phyloP scores from a whole-genome alignment of 164 flowering plant genomes.

The Chimonanthus praecox region DNA sequence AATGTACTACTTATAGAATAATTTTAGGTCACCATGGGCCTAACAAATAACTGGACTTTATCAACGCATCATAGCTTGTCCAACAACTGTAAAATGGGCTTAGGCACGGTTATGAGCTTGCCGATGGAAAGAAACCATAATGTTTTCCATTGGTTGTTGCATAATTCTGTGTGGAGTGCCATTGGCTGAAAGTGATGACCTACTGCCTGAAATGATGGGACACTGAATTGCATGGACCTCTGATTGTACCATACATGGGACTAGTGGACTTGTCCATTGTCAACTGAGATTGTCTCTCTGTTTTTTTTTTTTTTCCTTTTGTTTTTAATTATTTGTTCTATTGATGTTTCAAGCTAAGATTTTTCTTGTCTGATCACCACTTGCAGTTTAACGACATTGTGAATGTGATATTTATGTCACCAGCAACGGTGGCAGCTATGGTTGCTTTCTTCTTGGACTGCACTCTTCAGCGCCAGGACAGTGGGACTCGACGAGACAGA shows the following conservation, averaged over 20 bases:
- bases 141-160: background rate
- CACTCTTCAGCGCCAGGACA: conserved; percentile 46
- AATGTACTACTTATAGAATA: too few relatives aligned
- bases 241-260: background rate
- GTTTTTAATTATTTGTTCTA: background rate
- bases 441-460: conserved; percentile 60
- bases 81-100: background rate
- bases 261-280: background rate
- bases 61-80: background rate
- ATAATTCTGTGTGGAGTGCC: background rate
- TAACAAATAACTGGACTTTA: too few relatives aligned
- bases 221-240: background rate
- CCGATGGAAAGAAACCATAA: background rate
- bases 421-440: conserved; percentile 64
- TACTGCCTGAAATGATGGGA: background rate
- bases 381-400: conserved; percentile 73
- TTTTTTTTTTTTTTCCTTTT: too few relatives aligned
- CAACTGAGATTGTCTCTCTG: background rate
- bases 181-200: background rate
- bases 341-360: background rate
- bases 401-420: conserved; percentile 78
- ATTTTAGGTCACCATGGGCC: background rate
- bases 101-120: background rate
- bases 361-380: background rate
- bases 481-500: conserved; percentile 49